phyloP scores from a whole-genome alignment of 73 alveolate species.

The Paramecium sexaurelia region DNA sequence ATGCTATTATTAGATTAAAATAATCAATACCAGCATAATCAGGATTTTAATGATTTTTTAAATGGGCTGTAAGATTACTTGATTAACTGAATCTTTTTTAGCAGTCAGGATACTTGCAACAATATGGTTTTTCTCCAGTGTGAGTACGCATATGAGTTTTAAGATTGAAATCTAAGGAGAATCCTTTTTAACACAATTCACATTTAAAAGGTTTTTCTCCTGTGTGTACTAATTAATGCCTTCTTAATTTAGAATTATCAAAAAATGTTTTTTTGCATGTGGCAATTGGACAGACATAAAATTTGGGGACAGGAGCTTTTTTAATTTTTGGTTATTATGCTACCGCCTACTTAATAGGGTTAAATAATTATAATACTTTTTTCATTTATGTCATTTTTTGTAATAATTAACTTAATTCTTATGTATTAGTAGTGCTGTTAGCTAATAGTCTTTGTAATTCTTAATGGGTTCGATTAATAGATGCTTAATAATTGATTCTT shows the following conservation, averaged over 20 bases:
- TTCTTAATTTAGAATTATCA: slow-evolving; percentile 89
- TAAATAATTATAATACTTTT: background rate
- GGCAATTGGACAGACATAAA: slow-evolving; percentile 90
- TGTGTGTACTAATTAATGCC: slow-evolving; percentile 95
- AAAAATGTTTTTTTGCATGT: slow-evolving; percentile 94
- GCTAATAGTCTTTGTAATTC: background rate
- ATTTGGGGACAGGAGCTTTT: slow-evolving; percentile 55
- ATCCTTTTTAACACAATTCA: slow-evolving; percentile 94
- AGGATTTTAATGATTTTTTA: slow-evolving; percentile 69
- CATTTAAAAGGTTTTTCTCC: slow-evolving; percentile 97
- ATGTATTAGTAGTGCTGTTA: background rate
- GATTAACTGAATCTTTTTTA: slow-evolving; percentile 81
- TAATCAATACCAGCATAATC: background rate
- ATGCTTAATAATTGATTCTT: slow-evolving; percentile 17
- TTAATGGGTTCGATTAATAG: background rate
- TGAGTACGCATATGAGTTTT: slow-evolving; percentile 94
- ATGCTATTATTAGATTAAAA: background rate
- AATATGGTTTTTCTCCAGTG: slow-evolving; percentile 97
- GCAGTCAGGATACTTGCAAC: slow-evolving; percentile 84
- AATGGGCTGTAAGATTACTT: slow-evolving; percentile 83
- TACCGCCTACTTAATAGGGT: background rate
- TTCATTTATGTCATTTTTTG: slow-evolving; percentile 45
- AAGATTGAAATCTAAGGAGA: slow-evolving; percentile 92
- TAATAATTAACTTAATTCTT: slow-evolving; percentile 4
- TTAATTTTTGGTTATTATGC: background rate